A percentile compares a stretch with the other conserved stretches of the same genome.
Conservation (phyloP, 192 early-diverging fungal species). For the Backusella tuberculispora region DNA sequence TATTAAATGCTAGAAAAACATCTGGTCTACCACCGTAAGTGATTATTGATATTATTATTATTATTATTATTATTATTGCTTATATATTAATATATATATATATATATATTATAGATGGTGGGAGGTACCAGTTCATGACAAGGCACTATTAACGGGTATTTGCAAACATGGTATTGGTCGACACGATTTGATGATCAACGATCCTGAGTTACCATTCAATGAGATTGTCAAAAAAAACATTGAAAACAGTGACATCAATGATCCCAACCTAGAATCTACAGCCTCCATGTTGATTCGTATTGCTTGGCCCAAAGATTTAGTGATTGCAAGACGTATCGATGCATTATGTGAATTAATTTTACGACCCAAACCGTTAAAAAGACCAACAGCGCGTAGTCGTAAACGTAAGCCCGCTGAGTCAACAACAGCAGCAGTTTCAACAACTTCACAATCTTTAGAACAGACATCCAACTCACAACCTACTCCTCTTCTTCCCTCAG, state of each 20-base stretch:
- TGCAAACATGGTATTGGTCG: conserved; percentile 71
- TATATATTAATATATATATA: not conserved
- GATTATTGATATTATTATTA: not conserved
- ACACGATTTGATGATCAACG: conserved; percentile 68
- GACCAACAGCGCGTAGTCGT: conserved; percentile 32
- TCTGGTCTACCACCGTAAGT: conserved; percentile 53
- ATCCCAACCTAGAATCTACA: conserved; percentile 26
- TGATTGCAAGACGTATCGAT: conserved; percentile 58
- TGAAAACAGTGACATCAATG: conserved; percentile 22
- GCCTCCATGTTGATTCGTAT: conserved; percentile 45
- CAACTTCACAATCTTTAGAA: not conserved
- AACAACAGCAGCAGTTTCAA: not conserved
- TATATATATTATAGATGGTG: conserved; percentile 63
- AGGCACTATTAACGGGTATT: conserved; percentile 68
- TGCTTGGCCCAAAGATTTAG: conserved; percentile 58
- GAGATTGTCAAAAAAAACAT: conserved; percentile 41
- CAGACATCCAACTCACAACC: not conserved
- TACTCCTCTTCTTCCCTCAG: not conserved
- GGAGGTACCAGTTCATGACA: conserved; percentile 68
- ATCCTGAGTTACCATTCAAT: conserved; percentile 56
- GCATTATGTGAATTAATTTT: conserved; percentile 55
- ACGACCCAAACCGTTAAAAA: conserved; percentile 49
- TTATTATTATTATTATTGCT: not conserved
- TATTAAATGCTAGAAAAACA: conserved; percentile 53
- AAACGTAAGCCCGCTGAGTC: conserved; percentile 22